Conservation (phyloP, 2,329 filamentous ascomycete genomes). For the Escovopsis sp. region DNA sequence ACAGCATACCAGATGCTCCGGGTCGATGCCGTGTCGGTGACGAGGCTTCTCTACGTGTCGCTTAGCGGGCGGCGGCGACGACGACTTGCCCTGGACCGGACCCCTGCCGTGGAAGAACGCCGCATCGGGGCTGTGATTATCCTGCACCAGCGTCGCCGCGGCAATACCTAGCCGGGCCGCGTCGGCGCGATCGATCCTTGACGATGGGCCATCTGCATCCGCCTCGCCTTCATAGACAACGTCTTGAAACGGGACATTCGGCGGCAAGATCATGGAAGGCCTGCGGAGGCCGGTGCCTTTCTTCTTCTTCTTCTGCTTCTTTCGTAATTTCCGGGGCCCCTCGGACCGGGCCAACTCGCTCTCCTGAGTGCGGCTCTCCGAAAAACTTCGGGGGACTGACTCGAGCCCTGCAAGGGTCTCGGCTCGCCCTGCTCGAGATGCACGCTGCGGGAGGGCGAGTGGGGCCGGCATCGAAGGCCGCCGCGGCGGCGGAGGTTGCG, state of each 20-base stretch:
- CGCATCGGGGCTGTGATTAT: not conserved
- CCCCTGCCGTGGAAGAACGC: not conserved
- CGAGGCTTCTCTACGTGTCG: not conserved
- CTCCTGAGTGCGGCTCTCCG: not conserved
- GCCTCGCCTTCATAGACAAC: slow-evolving; percentile 4
- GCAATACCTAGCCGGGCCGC: not conserved
- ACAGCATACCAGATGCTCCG: slow-evolving; percentile 14
- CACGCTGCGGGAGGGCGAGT: slow-evolving; percentile 1
- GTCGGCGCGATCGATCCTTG: not conserved
- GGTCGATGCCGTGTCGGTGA: slow-evolving; percentile 5
- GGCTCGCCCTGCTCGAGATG: not conserved
- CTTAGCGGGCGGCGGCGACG: not conserved
- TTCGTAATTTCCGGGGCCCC: not conserved
- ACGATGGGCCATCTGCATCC: not conserved
- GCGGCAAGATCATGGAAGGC: slow-evolving; percentile 4
- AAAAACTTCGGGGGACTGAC: slow-evolving; percentile 3
- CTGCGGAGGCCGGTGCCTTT: slow-evolving; percentile 5
- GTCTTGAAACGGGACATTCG: not conserved
- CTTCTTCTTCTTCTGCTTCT: not conserved
- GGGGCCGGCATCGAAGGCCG: slow-evolving; percentile 5
- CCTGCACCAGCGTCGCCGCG: too few relatives aligned
- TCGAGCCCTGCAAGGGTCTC: not conserved
- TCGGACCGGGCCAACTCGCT: not conserved
- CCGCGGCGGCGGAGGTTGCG: slow-evolving; percentile 1
- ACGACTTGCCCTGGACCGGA: not conserved